phyloP scores from a whole-genome alignment of 306 rosid species.

The Prosopis cineraria region DNA sequence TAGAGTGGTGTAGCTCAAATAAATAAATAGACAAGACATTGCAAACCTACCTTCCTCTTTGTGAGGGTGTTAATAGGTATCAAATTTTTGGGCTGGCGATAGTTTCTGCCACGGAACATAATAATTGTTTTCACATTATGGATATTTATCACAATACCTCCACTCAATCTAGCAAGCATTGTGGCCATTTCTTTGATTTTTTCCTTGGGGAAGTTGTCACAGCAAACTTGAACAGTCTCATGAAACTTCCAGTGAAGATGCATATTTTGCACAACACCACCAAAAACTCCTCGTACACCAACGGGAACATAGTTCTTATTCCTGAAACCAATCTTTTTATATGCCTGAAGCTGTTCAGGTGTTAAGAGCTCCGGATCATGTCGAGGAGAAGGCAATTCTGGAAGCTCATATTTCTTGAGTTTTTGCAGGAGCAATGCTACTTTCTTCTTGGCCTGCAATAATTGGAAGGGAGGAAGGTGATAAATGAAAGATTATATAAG shows the following conservation, averaged over 20 bases:
- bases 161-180: constrained; percentile 95
- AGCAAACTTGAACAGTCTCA: constrained; percentile 96
- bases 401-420: constrained; percentile 92
- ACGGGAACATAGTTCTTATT: constrained; percentile 95
- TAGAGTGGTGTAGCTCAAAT: neutral
- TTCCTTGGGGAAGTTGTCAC: constrained; percentile 98
- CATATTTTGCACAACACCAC: constrained; percentile 99
- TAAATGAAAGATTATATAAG: constrained; percentile 28
- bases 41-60: constrained; percentile 83
- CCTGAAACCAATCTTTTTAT: constrained; percentile 83
- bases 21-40: neutral
- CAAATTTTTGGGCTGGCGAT: constrained; percentile 93
- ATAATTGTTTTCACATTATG: constrained; percentile 93
- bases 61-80: constrained; percentile 98
- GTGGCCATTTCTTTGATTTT: constrained; percentile 95
- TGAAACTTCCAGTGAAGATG: constrained; percentile 99
- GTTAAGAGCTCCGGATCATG: constrained; percentile 95
- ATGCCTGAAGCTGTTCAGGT: constrained; percentile 89
- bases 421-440: constrained; percentile 89
- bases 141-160: constrained; percentile 84
- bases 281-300: constrained; percentile 99
- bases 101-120: constrained; percentile 97
- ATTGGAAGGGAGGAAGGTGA: constrained; percentile 20
- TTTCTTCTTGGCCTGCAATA: constrained; percentile 91
- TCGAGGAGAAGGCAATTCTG: constrained; percentile 84